A percentile compares a stretch with the other conserved stretches of the same genome.
Conservation (phyloP, 2,329 filamentous ascomycete species). For the Fusarium ambrosium region DNA sequence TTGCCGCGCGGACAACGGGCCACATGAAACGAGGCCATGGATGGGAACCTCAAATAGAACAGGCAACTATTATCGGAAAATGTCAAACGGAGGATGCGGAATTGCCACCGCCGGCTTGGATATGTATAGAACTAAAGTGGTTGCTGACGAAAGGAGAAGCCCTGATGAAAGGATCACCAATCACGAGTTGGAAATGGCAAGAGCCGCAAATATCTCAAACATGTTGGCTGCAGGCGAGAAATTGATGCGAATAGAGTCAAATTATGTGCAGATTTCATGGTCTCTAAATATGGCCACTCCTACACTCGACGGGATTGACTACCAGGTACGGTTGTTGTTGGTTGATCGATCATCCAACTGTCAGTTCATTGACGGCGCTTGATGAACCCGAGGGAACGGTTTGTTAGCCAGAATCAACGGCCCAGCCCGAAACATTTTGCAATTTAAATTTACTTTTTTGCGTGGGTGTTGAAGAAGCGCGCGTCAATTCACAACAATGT, state of each 20-base stretch:
- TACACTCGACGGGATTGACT: not conserved
- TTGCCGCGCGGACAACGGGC: slow-evolving; percentile 25
- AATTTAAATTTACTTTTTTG: not conserved
- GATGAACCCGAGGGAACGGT: slow-evolving; percentile 16
- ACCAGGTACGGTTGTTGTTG: not conserved
- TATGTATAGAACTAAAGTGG: slow-evolving; percentile 10
- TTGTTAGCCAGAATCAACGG: slow-evolving; percentile 3
- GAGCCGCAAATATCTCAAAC: not conserved
- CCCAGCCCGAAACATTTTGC: slow-evolving; percentile 16
- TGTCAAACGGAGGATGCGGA: not conserved
- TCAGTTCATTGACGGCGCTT: slow-evolving; percentile 22
- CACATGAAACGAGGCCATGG: slow-evolving; percentile 8
- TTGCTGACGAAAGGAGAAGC: not conserved
- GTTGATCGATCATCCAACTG: not conserved
- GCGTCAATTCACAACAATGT: not conserved
- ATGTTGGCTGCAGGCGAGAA: slow-evolving; percentile 2
- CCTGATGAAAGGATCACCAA: slow-evolving; percentile 12
- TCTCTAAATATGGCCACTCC: not conserved
- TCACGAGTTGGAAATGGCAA: not conserved
- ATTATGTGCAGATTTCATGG: slow-evolving; percentile 10
- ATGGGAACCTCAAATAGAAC: slow-evolving; percentile 9
- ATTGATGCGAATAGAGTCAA: not conserved
- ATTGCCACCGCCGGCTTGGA: slow-evolving; percentile 3
- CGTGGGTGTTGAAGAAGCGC: not conserved
- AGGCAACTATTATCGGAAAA: not conserved